Evolutionary conservation across 2,329 filamentous ascomycete genomes (phyloP), one percentile per base, ranked within the genome.

Genomic region (Zalaria obscura): DNA sequence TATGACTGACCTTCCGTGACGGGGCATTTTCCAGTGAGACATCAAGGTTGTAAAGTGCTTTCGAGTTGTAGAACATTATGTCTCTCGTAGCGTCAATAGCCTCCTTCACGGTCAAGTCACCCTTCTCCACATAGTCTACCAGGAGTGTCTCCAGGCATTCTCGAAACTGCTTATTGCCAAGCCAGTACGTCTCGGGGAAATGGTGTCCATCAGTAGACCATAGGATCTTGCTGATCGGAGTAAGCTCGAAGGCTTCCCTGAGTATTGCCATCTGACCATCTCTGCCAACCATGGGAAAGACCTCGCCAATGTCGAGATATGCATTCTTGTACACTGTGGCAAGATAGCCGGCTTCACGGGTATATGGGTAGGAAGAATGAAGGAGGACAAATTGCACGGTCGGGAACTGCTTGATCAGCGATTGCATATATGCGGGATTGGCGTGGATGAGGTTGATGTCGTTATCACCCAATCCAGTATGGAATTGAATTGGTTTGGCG

Each of bases 201-300:
- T 74, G 83, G 55, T 88, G 82, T 0, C 83, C 84, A 53, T 88
- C 83, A 0, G 82, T 87, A 47, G 81, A 86, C 75, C 82, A 89
- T 0, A 89, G 61, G 0, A 91, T 68, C 61, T 89, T 89, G 40
- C 75, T 77, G 41, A 74, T 76, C 0, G 85, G 84, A 25, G 78
- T 80, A 3, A 89, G 58, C 56, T 93, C 85, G 5, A 93, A 61
- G 1, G 83, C 75, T 54, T 91, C 75, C 36, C 78, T 74, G 8
- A 93, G 49, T 1, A 86, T 72, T 0, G 67, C 66, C 50, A 82
- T 77, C 56, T 93, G 83, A 0, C 83, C 86, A 44, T 85, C 76
- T 38, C 80, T 73, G 47, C 80, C 88, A 32, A 91, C 60, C 60
- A 78, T 79, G 0, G 84, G 84, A 45, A 91, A 93, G 0, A 91